Base-by-base conservation (phyloP, 148 eudicot species). In the Amaranthus hypochondriacus region DNA sequence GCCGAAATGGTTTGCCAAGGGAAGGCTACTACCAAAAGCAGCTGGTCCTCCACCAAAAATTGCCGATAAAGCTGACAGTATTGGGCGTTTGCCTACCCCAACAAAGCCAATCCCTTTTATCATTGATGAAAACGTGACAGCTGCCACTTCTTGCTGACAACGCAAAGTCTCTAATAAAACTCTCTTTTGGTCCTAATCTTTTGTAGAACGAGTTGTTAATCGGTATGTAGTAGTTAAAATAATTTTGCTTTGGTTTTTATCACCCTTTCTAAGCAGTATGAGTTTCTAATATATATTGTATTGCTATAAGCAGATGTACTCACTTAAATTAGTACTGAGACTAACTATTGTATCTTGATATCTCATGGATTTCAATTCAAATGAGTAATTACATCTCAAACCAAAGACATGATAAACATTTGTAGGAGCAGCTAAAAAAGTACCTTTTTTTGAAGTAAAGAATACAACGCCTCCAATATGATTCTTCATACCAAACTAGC, bases 1-100 rank as follows among this genome's bases (percentile, higher is more conserved):
- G 76, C 98, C 98, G 3, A 97, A 94, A 84, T 94, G 98, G 97
- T 94, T 94, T 72, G 92, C 83, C 55, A 94, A 94, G 77, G 97
- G 98, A 14, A 87, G 97, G 75, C 70, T 91, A 79, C 85, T 94
- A 18, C 98, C 98, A 2, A 87, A 49, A 70, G 82, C 98, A 56
- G 98, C 98, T 66, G 90, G 97, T 50, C 96, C 97, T 65, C 97
- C 97, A 12, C 96, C 99, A 0, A 95, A 92, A 82, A 79, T 82
- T 59, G 77, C 75, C 56, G 99, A 95, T 73, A 95, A 95, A 77
- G 97, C 92, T 11, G 99, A 95, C 74, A 92, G 99, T 77, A 87
- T 92, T 39, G 99, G 98, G 9, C 93, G 99, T 50, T 77, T 95
- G 56, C 99, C 99, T 47, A 94, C 96, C 64, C 99, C 99, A 12